These are phyloP conservation scores for Medicago arabica DNA, from an alignment of 306 rosid genomes.

Conservation along the genomic window DNA sequence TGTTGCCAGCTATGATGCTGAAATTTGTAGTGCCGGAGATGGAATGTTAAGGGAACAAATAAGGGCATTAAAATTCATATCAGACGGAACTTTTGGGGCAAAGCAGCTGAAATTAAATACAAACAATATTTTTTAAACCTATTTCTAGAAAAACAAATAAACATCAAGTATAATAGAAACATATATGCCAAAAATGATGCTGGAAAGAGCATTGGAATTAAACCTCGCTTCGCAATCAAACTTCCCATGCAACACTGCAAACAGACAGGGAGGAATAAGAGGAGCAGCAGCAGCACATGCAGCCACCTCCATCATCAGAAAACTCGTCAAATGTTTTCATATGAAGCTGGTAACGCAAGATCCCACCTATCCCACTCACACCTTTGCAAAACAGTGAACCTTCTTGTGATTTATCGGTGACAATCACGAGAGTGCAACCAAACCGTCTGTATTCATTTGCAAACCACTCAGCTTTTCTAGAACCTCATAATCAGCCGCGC, in stretches of 20 bases:
- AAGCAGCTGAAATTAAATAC: constrained; percentile 42
- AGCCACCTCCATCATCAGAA: constrained; percentile 68
- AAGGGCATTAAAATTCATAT: constrained; percentile 3
- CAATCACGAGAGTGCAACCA: constrained; percentile 89
- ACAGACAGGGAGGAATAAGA: constrained; percentile 12
- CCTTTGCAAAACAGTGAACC: constrained; percentile 96
- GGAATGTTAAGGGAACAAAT: neutral
- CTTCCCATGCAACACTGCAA: constrained; percentile 34
- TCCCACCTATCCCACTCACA: constrained; percentile 92
- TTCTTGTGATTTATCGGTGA: constrained; percentile 91
- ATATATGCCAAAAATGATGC: neutral
- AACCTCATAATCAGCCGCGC: constrained; percentile 67
- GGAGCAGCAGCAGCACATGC: constrained; percentile 45
- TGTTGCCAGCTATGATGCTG: constrained; percentile 22
- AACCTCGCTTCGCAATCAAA: constrained; percentile 41
- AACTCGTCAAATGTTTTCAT: constrained; percentile 81
- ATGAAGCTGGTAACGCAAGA: constrained; percentile 93
- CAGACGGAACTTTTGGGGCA: constrained; percentile 10
- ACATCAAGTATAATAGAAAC: neutral
- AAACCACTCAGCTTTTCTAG: constrained; percentile 95
- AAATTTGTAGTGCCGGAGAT: neutral
- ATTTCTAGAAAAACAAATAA: neutral
- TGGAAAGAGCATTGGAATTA: neutral
- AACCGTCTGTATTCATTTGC: constrained; percentile 80
- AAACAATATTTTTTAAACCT: neutral